Conservation (phyloP, 1,284 basidiomycete species). For the Ceratobasidium theobromae region DNA sequence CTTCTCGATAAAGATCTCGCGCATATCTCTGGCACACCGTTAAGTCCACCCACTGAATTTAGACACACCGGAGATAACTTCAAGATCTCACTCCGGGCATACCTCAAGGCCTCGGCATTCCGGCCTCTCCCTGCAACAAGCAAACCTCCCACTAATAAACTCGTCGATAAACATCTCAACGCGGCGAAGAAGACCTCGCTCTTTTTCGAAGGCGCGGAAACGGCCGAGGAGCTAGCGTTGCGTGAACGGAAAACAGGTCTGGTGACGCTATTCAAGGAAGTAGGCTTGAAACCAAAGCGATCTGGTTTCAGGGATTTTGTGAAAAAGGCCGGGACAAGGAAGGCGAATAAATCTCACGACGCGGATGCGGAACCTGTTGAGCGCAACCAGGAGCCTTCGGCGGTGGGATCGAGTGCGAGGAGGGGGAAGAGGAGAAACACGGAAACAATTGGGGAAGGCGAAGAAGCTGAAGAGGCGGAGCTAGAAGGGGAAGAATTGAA, state of each 20-base stretch:
- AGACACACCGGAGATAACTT: constrained; percentile 23
- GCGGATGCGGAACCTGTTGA: constrained; percentile 32
- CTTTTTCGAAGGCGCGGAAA: constrained; percentile 74
- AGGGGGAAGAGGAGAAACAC: constrained; percentile 58
- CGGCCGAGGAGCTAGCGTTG: constrained; percentile 68
- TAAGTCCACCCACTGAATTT: constrained; percentile 12
- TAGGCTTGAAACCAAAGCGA: constrained; percentile 57
- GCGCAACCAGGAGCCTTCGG: constrained; percentile 38
- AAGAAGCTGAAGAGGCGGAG: constrained; percentile 52
- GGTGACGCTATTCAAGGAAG: constrained; percentile 61
- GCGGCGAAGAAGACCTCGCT: constrained; percentile 42
- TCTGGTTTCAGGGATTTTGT: constrained; percentile 38
- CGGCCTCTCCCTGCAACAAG: background rate
- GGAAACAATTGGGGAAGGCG: constrained; percentile 55
- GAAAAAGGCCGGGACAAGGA: constrained; percentile 36
- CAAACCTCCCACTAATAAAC: background rate
- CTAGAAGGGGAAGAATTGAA: constrained; percentile 70
- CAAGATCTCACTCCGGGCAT: background rate
- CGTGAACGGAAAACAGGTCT: constrained; percentile 74
- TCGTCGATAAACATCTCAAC: constrained; percentile 7
- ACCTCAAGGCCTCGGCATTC: constrained; percentile 17
- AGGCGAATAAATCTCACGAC: constrained; percentile 43
- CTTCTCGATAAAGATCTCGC: constrained; percentile 21
- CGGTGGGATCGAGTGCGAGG: constrained; percentile 45
- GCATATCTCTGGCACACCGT: background rate